phyloP scores from a whole-genome alignment of 352 stramenopile genomes.

The Heterotrichella gracilis region DNA sequence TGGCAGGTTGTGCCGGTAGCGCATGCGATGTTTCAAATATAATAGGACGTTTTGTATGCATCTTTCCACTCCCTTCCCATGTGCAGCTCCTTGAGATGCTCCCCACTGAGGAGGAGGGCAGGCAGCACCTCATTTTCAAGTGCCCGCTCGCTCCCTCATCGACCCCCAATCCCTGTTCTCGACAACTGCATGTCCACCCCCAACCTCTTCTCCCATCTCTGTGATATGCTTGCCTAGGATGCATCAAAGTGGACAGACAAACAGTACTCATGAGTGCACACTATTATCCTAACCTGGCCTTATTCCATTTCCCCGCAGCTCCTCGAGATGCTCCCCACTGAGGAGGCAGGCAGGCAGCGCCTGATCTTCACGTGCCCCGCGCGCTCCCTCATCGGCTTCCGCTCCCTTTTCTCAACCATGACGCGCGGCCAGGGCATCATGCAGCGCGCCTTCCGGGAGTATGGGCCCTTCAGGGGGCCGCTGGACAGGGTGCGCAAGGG shows the following conservation, averaged over 20 bases:
- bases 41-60: no score
- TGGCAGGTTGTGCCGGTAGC: no score
- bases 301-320: no score
- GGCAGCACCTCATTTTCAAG: constrained; percentile 61
- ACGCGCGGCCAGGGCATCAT: constrained; percentile 71
- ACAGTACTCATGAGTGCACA: no score
- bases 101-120: not conserved
- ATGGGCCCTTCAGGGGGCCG: constrained; percentile 33
- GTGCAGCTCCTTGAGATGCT: not conserved
- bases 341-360: constrained; percentile 24
- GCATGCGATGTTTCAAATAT: no score
- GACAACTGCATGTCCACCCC: no score
- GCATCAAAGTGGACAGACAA: no score
- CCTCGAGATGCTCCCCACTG: not conserved
- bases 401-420: constrained; percentile 64
- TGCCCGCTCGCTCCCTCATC: constrained; percentile 71
- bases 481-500: constrained; percentile 30
- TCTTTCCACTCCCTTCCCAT: no score
- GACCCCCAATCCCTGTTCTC: constrained; percentile 77
- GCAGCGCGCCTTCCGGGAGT: constrained; percentile 80
- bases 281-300: no score
- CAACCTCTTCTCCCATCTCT: no score
- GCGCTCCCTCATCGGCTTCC: constrained; percentile 74
- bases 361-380: constrained; percentile 76
- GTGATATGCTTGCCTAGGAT: no score